Conservation (phyloP, 352 stramenopile genomes). For the Pythium chondricola region DNA sequence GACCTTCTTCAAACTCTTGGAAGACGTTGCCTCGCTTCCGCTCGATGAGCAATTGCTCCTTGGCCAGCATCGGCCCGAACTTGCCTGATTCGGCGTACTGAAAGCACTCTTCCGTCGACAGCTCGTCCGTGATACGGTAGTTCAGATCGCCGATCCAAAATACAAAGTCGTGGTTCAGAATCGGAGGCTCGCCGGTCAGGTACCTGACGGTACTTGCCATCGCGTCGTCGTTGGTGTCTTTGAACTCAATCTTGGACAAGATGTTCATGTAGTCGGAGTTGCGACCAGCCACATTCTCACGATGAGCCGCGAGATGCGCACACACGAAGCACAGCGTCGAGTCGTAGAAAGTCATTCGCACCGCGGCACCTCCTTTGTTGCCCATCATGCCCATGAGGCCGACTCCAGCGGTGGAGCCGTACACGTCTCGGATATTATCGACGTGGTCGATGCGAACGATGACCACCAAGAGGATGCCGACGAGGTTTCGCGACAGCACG, state of each 20-base stretch:
- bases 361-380: conserved; percentile 97
- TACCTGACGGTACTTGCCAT: conserved; percentile 24
- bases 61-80: conserved; percentile 28
- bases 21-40: conserved; percentile 69
- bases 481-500: conserved; percentile 91
- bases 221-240: conserved; percentile 27
- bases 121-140: conserved; percentile 83
- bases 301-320: conserved; percentile 97
- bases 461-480: conserved; percentile 96
- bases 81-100: conserved; percentile 38
- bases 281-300: conserved; percentile 94
- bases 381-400: conserved; percentile 99
- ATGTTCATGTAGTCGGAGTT: conserved; percentile 99
- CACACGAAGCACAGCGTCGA: conserved; percentile 99
- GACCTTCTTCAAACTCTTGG: conserved; percentile 87
- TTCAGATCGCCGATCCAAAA: conserved; percentile 96
- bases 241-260: conserved; percentile 93
- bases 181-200: conserved; percentile 50
- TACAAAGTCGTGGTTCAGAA: conserved; percentile 97
- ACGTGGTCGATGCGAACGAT: conserved; percentile 87
- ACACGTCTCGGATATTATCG: conserved; percentile 82
- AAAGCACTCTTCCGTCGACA: conserved; percentile 76
- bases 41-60: conserved; percentile 71
- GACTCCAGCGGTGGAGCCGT: conserved; percentile 89
- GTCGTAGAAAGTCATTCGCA: conserved; percentile 96